A percentile compares a stretch with the other conserved stretches of the same genome.
Conservation (phyloP, 2,329 filamentous ascomycete genomes). For the Colletotrichum agaves region DNA sequence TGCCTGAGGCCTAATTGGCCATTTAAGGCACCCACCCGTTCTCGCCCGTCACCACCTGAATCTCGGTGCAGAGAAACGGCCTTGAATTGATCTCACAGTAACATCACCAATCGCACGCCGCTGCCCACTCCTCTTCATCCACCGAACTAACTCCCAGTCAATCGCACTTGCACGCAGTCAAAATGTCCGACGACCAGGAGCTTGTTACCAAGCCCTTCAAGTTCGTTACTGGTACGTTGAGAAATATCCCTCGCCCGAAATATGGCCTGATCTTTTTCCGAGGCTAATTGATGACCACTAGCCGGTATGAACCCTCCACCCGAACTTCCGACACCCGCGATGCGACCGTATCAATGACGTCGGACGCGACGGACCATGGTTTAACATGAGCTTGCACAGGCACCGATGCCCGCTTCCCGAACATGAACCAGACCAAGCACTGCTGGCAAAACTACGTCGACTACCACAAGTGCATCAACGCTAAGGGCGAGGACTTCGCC, state of each 20-base stretch:
- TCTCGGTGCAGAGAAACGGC: slow-evolving; percentile 45
- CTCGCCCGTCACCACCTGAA: slow-evolving; percentile 51
- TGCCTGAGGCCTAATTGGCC: slow-evolving; percentile 48
- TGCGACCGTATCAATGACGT: slow-evolving; percentile 45
- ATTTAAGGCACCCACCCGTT: slow-evolving; percentile 36
- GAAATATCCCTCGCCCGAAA: slow-evolving; percentile 49
- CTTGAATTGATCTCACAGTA: slow-evolving; percentile 43
- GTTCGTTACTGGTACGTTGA: slow-evolving; percentile 93
- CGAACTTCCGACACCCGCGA: slow-evolving; percentile 36
- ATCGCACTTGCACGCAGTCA: slow-evolving; percentile 59
- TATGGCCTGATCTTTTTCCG: slow-evolving; percentile 50
- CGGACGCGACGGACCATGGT: background rate
- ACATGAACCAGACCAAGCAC: slow-evolving; percentile 99
- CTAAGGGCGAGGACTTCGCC: slow-evolving; percentile 98
- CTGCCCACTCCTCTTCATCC: slow-evolving; percentile 49
- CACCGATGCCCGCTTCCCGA: slow-evolving; percentile 99
- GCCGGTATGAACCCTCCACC: slow-evolving; percentile 53
- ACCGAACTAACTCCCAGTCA: slow-evolving; percentile 44
- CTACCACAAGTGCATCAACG: slow-evolving; percentile 99
- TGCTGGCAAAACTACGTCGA: slow-evolving; percentile 99
- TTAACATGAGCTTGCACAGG: slow-evolving; percentile 64
- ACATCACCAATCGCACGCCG: slow-evolving; percentile 47
- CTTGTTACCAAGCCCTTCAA: slow-evolving; percentile 98
- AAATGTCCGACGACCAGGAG: slow-evolving; percentile 89
- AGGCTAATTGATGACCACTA: slow-evolving; percentile 54